Percentiles rank a stretch among this genome's conserved stretches.
These are phyloP conservation scores for Aspergillus sp. DNA, from an alignment of 2,329 filamentous ascomycete genomes.

Conservation along the genomic window DNA sequence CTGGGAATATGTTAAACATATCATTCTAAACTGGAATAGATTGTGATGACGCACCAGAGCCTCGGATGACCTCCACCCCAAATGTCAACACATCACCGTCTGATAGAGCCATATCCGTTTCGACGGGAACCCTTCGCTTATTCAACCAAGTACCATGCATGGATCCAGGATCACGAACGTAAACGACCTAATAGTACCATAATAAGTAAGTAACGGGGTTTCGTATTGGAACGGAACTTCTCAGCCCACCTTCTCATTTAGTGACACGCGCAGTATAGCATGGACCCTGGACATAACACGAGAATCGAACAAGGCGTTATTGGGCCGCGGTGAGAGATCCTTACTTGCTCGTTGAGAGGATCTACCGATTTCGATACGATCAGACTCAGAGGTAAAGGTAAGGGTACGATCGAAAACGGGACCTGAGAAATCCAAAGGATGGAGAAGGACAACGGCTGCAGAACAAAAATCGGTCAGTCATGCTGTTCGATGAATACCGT, in stretches of 20 bases:
- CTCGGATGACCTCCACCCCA: constrained; percentile 52
- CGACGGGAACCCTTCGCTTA: constrained; percentile 40
- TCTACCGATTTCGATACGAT: constrained; percentile 39
- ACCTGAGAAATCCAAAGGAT: constrained; percentile 25
- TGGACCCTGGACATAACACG: constrained; percentile 50
- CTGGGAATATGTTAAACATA: constrained; percentile 14
- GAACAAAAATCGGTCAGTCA: constrained; percentile 9
- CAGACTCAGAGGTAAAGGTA: constrained; percentile 28
- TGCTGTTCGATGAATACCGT: neutral
- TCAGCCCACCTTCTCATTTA: constrained; percentile 28
- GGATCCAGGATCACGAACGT: constrained; percentile 56
- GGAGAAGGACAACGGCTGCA: constrained; percentile 36
- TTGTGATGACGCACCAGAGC: constrained; percentile 35
- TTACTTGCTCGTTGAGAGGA: constrained; percentile 41
- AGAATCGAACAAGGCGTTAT: constrained; percentile 49
- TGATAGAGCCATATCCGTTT: constrained; percentile 39
- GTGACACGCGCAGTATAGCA: constrained; percentile 35
- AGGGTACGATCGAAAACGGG: constrained; percentile 33
- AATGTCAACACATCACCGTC: constrained; percentile 43
- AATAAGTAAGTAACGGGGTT: neutral
- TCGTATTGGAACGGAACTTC: neutral
- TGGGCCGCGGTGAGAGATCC: constrained; percentile 32
- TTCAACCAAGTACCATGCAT: constrained; percentile 64
- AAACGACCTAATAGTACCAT: constrained; percentile 36
- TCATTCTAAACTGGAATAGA: neutral